Conservation (phyloP, 768 basidiomycete genomes). For the Coprinopsis sp. region DNA sequence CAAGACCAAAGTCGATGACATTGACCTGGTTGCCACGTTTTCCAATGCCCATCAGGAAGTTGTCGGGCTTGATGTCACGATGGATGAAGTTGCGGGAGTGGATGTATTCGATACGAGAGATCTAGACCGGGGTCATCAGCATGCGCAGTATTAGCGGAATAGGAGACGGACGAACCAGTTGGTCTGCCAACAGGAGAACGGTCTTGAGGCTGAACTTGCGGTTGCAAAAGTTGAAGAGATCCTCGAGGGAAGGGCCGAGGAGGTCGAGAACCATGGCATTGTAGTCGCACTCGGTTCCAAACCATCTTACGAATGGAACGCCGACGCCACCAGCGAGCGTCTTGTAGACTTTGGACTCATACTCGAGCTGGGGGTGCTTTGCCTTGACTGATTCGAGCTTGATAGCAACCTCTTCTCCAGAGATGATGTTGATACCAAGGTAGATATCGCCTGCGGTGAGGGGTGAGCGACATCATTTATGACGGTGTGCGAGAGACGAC, state of each 20-base stretch:
- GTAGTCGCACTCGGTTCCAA: conserved; percentile 95
- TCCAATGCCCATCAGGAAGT: conserved; percentile 99
- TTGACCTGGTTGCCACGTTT: conserved; percentile 99
- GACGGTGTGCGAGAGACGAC: conserved; percentile 25
- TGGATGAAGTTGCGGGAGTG: conserved; percentile 99
- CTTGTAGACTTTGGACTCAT: conserved; percentile 94
- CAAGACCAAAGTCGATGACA: conserved; percentile 95
- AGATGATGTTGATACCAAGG: conserved; percentile 99
- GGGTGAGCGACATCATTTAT: conserved; percentile 1
- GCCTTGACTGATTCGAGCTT: conserved; percentile 99
- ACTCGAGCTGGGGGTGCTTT: conserved; percentile 99
- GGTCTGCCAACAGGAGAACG: conserved; percentile 92
- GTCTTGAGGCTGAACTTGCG: conserved; percentile 98
- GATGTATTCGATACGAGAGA: conserved; percentile 98
- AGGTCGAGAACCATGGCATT: conserved; percentile 99
- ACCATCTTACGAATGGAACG: conserved; percentile 97
- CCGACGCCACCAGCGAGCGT: conserved; percentile 99
- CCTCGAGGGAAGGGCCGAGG: conserved; percentile 86
- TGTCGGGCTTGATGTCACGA: conserved; percentile 99
- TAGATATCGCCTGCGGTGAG: conserved; percentile 83
- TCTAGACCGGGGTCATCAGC: conserved; percentile 41
- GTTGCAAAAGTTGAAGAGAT: conserved; percentile 93
- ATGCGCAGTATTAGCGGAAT: conserved; percentile 17
- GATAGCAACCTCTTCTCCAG: conserved; percentile 99
- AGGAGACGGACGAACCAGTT: conserved; percentile 53